Evolutionary conservation across 2,329 filamentous ascomycete genomes (phyloP).

Genomic region (Aureobasidium sp.): DNA sequence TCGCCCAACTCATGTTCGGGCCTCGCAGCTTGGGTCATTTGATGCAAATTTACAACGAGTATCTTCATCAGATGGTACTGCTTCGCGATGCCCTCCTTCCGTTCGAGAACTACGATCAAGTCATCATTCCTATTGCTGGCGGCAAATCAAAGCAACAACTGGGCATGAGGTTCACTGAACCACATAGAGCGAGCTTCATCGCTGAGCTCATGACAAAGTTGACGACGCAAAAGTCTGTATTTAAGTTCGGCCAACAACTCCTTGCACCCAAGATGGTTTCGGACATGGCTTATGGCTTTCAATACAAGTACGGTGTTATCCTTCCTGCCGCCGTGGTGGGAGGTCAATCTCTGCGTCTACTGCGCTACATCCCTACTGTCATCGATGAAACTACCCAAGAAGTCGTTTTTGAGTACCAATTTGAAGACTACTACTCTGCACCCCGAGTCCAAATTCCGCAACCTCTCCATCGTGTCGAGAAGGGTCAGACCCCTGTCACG

Average conservation of each 20-base stretch:
- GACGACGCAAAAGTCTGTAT: background rate
- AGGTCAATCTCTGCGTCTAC: background rate
- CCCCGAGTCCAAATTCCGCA: background rate
- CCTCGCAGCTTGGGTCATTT: background rate
- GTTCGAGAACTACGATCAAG: constrained; percentile 3
- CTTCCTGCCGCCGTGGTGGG: background rate
- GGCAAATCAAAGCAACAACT: background rate
- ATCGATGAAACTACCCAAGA: background rate
- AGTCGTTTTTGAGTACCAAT: background rate
- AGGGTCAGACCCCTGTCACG: background rate
- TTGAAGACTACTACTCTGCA: background rate
- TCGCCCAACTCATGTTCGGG: background rate
- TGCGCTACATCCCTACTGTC: background rate
- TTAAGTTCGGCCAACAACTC: background rate
- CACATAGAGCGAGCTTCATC: background rate
- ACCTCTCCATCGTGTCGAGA: too few species aligned
- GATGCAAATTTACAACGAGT: background rate
- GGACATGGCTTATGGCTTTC: background rate
- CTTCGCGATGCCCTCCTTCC: background rate
- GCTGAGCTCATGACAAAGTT: constrained; percentile 4
- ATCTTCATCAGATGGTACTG: background rate
- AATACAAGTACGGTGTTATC: background rate
- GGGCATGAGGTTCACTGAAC: background rate
- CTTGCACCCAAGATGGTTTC: background rate
- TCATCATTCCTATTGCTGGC: background rate